Base-by-base conservation (phyloP, 768 basidiomycete species). In the Boletales sp. region DNA sequence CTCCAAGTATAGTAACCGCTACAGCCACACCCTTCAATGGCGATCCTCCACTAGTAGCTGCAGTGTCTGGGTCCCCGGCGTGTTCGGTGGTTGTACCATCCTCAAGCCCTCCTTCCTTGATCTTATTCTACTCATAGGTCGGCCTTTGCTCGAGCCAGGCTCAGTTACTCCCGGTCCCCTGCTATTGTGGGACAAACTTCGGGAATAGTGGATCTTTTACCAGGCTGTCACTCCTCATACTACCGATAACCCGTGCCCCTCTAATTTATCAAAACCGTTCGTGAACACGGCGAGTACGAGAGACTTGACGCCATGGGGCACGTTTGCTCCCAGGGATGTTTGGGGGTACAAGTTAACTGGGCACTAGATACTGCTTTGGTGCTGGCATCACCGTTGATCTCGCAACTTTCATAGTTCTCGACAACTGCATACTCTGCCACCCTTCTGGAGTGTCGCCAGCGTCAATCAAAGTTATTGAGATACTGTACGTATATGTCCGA, bases 1-100 rank as follows among this genome's bases (percentile, higher is more conserved):
- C n/a, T n/a, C n/a, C n/a, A n/a, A n/a, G n/a, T n/a, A n/a, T n/a
- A n/a, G n/a, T n/a, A n/a, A n/a, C n/a, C n/a, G n/a, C n/a, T n/a
- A n/a, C n/a, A n/a, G n/a, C n/a, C n/a, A n/a, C n/a, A n/a, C n/a
- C n/a, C n/a, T n/a, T n/a, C n/a, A n/a, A n/a, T n/a, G n/a, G n/a
- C n/a, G n/a, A n/a, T n/a, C n/a, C n/a, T n/a, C n/a, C n/a, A n/a
- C n/a, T n/a, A n/a, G n/a, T 28, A 65, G 70, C 15, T 80, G 82
- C 53, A 83, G 85, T 56, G 82, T 83, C 15, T 85, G 80, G 77
- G 71, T 82, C 15, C 83, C 83, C 9, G 81, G 86, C 64, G 62
- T 81, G 42, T 85, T 83, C 56, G 61, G 70, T 52, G 83, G 82
- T 78, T 46, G 41, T 68, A 58, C 33, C 47, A 15, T 42, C 32